Conservation (phyloP, 441 rosid species). For the Heliophila coronopifolia region DNA sequence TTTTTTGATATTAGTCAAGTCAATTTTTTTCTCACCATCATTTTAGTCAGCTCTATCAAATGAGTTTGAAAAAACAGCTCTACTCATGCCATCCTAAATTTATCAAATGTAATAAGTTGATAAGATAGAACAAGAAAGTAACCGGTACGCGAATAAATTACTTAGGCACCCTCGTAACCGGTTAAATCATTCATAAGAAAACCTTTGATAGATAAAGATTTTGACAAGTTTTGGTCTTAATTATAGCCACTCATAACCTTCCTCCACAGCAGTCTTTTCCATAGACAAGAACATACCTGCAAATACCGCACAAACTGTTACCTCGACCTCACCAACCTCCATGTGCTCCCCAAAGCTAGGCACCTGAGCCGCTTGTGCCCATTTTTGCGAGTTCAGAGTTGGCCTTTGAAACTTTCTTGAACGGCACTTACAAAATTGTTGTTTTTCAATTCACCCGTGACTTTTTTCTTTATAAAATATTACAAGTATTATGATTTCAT, state of each 20-base stretch:
- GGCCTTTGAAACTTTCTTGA: not conserved
- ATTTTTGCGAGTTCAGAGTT: not conserved
- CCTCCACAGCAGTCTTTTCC: not conserved
- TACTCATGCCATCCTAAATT: conserved; percentile 11
- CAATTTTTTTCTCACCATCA: too few relatives aligned
- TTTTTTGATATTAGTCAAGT: too few relatives aligned
- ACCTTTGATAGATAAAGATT: not conserved
- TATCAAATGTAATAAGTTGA: not conserved
- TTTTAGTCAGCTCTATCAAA: too few relatives aligned
- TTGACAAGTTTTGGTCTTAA: conserved; percentile 1
- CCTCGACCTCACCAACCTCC: conserved; percentile 7
- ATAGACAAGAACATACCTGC: not conserved
- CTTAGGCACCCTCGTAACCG: conserved; percentile 1
- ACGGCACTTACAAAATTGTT: not conserved
- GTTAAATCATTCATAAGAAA: conserved; percentile 6
- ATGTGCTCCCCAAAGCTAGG: conserved; percentile 12
- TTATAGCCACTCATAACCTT: conserved; percentile 10
- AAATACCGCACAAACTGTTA: not conserved
- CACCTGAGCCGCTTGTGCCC: not conserved
- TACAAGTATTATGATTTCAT: too few relatives aligned
- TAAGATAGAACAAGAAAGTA: not conserved
- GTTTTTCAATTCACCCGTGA: not conserved
- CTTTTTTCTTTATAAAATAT: too few relatives aligned
- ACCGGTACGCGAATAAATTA: not conserved
- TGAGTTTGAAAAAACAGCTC: too few relatives aligned